Percentiles rank a stretch among this genome's conserved stretches.
Evolutionary conservation across 768 basidiomycete species (phyloP).

Genomic region (Neoboletus magnificus): DNA sequence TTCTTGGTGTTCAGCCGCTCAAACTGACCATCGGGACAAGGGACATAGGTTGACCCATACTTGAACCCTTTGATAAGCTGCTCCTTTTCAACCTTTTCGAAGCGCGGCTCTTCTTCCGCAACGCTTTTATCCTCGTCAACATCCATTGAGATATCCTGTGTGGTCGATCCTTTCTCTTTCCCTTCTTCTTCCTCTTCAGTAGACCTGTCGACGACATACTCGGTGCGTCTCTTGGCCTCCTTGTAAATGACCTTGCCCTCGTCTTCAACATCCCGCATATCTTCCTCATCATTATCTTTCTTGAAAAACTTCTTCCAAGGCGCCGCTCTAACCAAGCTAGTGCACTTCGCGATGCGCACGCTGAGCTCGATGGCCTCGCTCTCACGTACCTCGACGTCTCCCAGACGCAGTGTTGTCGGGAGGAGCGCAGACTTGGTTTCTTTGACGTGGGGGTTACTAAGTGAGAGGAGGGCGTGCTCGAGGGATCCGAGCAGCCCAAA

Average conservation of each 20-base stretch:
- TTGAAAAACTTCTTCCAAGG: constrained; percentile 61
- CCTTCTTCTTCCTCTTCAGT: constrained; percentile 33
- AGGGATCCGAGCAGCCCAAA: constrained; percentile 31
- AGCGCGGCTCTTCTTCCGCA: constrained; percentile 34
- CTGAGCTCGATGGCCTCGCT: constrained; percentile 74
- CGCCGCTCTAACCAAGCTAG: constrained; percentile 64
- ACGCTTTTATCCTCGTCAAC: constrained; percentile 33
- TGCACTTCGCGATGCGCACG: constrained; percentile 79
- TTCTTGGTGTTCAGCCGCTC: constrained; percentile 66
- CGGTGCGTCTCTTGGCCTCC: constrained; percentile 43
- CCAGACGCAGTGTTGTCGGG: constrained; percentile 70
- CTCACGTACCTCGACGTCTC: constrained; percentile 61
- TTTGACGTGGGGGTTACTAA: constrained; percentile 56
- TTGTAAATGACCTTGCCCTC: constrained; percentile 36
- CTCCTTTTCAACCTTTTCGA: constrained; percentile 69
- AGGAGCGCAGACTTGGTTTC: constrained; percentile 62
- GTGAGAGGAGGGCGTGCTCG: constrained; percentile 26
- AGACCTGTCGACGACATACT: constrained; percentile 55
- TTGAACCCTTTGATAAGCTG: constrained; percentile 80
- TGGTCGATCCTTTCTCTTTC: constrained; percentile 15
- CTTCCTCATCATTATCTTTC: constrained; percentile 28
- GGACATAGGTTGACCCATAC: constrained; percentile 86
- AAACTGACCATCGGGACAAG: constrained; percentile 84
- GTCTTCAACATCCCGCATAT: constrained; percentile 25
- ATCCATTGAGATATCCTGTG: constrained; percentile 17